These are phyloP conservation scores for Yamadazyma takamatsuzukensis DNA, from an alignment of 805 yeast genomes.

Conservation along the genomic window DNA sequence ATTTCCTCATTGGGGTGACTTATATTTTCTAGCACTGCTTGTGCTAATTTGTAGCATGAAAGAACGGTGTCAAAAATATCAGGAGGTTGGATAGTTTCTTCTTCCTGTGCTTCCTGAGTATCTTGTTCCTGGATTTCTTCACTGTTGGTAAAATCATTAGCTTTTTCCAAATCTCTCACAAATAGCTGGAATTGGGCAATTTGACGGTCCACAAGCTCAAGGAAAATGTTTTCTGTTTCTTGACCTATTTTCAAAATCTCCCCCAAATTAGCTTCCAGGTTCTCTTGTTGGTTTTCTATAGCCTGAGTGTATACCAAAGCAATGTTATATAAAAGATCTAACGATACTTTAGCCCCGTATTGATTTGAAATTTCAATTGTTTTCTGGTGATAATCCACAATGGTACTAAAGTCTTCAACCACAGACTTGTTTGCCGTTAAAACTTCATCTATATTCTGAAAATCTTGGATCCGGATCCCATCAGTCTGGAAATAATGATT, in stretches of 20 bases:
- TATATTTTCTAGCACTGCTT: constrained; percentile 28
- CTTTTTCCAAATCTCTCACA: constrained; percentile 13
- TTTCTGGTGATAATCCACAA: constrained; percentile 37
- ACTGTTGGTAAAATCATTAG: no score
- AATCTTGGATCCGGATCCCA: constrained; percentile 31
- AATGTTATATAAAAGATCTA: constrained; percentile 46
- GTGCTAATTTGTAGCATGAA: constrained; percentile 24
- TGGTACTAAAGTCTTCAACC: constrained; percentile 31
- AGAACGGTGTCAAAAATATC: constrained; percentile 34
- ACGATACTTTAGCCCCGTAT: constrained; percentile 17
- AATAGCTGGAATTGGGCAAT: constrained; percentile 23
- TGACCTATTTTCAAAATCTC: constrained; percentile 15
- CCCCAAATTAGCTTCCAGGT: constrained; percentile 6
- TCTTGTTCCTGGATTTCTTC: no score
- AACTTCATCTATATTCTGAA: constrained; percentile 32
- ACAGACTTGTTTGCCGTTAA: constrained; percentile 18
- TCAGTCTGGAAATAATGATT: constrained; percentile 47
- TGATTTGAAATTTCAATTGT: constrained; percentile 20
- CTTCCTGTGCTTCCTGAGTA: constrained; percentile 8
- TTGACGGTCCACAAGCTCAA: constrained; percentile 25
- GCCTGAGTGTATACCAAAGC: constrained; percentile 47
- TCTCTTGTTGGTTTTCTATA: constrained; percentile 26
- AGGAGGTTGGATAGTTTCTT: constrained; percentile 28
- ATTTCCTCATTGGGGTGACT: constrained; percentile 8
- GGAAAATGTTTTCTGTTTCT: constrained; percentile 18